Base-by-base conservation (phyloP, 345 rosid species). In the Eucalyptus marginata region DNA sequence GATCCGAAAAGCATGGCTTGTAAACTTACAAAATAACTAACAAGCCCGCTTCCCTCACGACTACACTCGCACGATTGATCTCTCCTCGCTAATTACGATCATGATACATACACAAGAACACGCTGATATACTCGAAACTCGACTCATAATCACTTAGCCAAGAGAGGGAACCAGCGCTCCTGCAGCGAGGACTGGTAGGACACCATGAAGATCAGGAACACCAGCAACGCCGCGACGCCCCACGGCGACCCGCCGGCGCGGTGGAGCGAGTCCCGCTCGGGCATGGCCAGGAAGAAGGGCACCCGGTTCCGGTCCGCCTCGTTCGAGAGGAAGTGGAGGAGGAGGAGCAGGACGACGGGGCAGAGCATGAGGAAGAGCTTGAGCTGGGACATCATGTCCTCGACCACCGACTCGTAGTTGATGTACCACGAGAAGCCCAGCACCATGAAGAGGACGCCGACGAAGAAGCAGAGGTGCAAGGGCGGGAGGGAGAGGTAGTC, bases 101-200 rank as follows among this genome's bases (percentile, higher is more conserved):
- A 76, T 36, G 3, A 76, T 76, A 76, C 44, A 33, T 52, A 52
- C 83, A 62, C 7, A 29, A 62, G 31, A 3, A 62, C 68, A 27
- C 68, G 6, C 31, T 3, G 33, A 29, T 29, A 12, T 20, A 36
- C 47, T 76, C 7, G 25, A 76, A 36, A 76, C 83, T 20, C 83
- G 14, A 36, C 49, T 14, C 27, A 3, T 10, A 31, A 86, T 89
- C 87, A 92, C 80, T 43, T 91, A n/a, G 92, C 43, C 40, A 87
- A 58, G 13, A 91, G 87, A 90, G 92, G 92, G 86, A 92, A 92
- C 93, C 92, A 92, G 33, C 91, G 92, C 62, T 92, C 91, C 49
- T 89, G 93, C 52, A 92, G 64, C 46, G 93, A 92, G 58, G 92
- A 91, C 58, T 92, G 93, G 86, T 89, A 85, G 33, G 92, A 92